phyloP scores from a whole-genome alignment of 257 asterid species.

The Parsonsia alboflavescens region DNA sequence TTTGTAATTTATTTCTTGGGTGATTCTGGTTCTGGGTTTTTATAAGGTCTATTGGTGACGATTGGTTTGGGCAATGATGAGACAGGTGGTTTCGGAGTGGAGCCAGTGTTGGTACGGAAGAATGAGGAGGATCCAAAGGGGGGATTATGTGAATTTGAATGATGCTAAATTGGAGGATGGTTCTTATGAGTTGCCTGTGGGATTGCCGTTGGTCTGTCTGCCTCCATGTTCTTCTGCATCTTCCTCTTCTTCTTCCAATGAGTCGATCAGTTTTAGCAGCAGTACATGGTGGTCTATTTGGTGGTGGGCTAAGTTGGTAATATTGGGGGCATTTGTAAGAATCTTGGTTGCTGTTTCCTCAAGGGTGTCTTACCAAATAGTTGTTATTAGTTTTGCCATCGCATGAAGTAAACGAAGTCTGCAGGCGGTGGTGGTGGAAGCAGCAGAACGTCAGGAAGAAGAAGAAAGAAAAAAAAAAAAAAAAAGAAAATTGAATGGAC shows the following conservation, averaged over 20 bases:
- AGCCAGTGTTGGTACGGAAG: conserved; percentile 22
- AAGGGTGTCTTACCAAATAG: too few relatives aligned
- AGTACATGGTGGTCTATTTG: conserved; percentile 62
- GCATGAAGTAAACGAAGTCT: too few relatives aligned
- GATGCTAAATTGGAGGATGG: conserved; percentile 40
- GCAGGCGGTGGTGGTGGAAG: too few relatives aligned
- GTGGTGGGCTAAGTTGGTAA: conserved; percentile 91
- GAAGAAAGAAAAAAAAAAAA: too few relatives aligned
- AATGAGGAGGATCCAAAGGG: conserved; percentile 29
- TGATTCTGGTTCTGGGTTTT: conserved; percentile 14
- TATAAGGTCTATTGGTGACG: conserved; percentile 26
- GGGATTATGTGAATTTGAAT: conserved; percentile 54
- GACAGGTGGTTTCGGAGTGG: conserved; percentile 23
- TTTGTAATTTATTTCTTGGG: neutral
- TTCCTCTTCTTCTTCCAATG: conserved; percentile 6
- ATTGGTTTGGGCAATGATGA: conserved; percentile 21
- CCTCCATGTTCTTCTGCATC: conserved; percentile 20
- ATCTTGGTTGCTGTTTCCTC: conserved; percentile 68
- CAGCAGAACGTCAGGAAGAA: too few relatives aligned
- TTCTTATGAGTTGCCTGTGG: conserved; percentile 23
- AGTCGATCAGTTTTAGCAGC: conserved; percentile 16
- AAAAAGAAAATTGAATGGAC: too few relatives aligned
- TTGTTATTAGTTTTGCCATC: too few relatives aligned
- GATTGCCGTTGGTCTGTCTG: conserved; percentile 29
- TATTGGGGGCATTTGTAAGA: conserved; percentile 47